These are phyloP conservation scores for Climacium dendroides DNA, from an alignment of 225 moss, liverwort and hornwort genomes.

Conservation along the genomic window DNA sequence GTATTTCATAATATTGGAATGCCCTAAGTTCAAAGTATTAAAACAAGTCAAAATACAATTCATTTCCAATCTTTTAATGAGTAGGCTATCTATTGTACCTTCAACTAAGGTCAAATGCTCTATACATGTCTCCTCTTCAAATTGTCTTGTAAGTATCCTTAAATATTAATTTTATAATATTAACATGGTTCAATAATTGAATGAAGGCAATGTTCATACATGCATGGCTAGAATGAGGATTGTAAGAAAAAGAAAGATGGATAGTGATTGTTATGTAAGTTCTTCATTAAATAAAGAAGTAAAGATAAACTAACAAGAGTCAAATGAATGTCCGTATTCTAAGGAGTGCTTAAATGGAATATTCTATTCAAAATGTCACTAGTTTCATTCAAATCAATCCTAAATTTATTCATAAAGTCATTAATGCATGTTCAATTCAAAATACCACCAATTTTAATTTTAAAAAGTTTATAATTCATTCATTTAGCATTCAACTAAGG, in stretches of 20 bases:
- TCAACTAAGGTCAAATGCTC: accelerated
- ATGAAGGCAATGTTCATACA: not conserved
- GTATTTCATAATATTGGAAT: not conserved
- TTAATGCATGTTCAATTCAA: not conserved
- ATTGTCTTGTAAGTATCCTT: not conserved
- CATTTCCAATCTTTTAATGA: accelerated
- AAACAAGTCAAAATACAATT: accelerated
- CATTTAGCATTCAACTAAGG: not conserved
- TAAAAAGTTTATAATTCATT: not conserved
- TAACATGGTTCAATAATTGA: not conserved
- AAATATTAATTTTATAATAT: not conserved
- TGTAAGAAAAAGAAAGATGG: not conserved
- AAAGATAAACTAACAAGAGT: not conserved
- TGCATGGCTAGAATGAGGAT: not conserved
- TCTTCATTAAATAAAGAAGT: too few relatives aligned
- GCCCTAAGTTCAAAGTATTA: too few relatives aligned
- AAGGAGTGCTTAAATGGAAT: not conserved
- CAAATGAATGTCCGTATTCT: not conserved
- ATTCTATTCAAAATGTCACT: not conserved
- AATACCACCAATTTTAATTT: not conserved
- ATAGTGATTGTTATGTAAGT: not conserved
- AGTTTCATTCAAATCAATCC: not conserved
- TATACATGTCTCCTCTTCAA: not conserved
- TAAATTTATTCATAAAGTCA: not conserved
- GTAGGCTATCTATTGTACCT: not conserved